These are phyloP conservation scores for Globisporangium polare DNA, from an alignment of 352 stramenopile species.

Conservation along the genomic window DNA sequence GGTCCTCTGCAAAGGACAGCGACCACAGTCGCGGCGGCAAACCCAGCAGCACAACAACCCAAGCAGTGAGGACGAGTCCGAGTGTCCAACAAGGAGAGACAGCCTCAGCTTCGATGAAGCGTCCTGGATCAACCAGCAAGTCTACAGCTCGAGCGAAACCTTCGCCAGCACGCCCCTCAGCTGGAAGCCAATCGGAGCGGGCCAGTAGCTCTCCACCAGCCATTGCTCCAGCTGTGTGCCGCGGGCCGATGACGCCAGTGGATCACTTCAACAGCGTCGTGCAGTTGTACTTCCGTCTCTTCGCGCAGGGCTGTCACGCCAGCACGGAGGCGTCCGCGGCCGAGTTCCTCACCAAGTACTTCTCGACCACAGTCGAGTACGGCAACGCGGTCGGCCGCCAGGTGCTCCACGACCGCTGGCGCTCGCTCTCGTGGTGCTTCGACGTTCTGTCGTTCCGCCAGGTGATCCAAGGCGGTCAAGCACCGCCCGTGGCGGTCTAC, in stretches of 20 bases:
- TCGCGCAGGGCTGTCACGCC: conserved; percentile 5
- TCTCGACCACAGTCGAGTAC: conserved; percentile 6
- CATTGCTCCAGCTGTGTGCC: conserved; percentile 3
- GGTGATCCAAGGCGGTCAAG: not conserved
- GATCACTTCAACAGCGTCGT: conserved; percentile 13
- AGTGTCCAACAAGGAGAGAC: not conserved
- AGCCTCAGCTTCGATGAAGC: not conserved
- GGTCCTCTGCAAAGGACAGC: not conserved
- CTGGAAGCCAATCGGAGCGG: not conserved
- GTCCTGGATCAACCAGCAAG: not conserved
- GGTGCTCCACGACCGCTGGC: conserved; percentile 17
- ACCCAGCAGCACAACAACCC: not conserved
- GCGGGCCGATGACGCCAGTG: conserved; percentile 12
- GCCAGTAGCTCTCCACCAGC: not conserved
- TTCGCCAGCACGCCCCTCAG: not conserved
- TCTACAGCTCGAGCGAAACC: not conserved
- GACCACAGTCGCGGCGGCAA: not conserved
- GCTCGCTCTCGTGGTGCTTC: conserved; percentile 19
- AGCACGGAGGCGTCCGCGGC: not conserved
- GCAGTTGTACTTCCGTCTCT: conserved; percentile 11
- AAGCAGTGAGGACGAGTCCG: not conserved
- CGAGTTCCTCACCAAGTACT: conserved; percentile 12
- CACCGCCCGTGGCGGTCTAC: conserved; percentile 1
- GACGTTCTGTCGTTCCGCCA: conserved; percentile 12
- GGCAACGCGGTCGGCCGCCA: conserved; percentile 4